Conservation (phyloP, 2,329 filamentous ascomycete species). For the Cyclaneusma minus region DNA sequence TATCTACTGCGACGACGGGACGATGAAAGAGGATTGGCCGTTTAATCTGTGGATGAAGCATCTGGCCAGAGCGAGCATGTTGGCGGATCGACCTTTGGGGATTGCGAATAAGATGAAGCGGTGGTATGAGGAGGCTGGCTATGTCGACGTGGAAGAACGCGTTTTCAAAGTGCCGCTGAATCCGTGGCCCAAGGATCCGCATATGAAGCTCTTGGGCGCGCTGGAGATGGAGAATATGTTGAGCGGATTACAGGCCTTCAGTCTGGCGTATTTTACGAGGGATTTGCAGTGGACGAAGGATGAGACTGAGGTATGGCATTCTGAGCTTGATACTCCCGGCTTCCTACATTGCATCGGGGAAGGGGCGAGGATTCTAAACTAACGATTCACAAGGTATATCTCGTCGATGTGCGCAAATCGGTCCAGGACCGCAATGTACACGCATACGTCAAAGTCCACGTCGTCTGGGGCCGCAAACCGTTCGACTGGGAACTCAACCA, state of each 20-base stretch:
- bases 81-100: conserved; percentile 22
- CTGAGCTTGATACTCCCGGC: too few relatives aligned
- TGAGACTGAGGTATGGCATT: conserved; percentile 14
- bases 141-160: conserved; percentile 16
- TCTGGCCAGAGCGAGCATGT: conserved; percentile 22
- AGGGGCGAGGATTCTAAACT: too few relatives aligned
- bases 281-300: conserved; percentile 14
- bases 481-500: too few relatives aligned
- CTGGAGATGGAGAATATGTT: conserved; percentile 4
- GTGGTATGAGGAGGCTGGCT: conserved; percentile 14
- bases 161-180: conserved; percentile 17
- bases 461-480: too few relatives aligned
- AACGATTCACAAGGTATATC: conserved; percentile 3
- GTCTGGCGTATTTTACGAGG: conserved; percentile 13
- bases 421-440: conserved; percentile 3
- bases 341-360: too few relatives aligned
- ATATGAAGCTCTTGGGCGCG: conserved; percentile 14
- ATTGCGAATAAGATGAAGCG: conserved; percentile 10
- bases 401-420: conserved; percentile 8
- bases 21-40: conserved; percentile 22
- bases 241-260: conserved; percentile 9
- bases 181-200: conserved; percentile 18
- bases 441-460: conserved; percentile 1
- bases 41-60: conserved; percentile 25
- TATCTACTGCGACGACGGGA: conserved; percentile 28